phyloP scores from a whole-genome alignment of 1,284 basidiomycete genomes.

The Cutaneotrichosporon dermatis region DNA sequence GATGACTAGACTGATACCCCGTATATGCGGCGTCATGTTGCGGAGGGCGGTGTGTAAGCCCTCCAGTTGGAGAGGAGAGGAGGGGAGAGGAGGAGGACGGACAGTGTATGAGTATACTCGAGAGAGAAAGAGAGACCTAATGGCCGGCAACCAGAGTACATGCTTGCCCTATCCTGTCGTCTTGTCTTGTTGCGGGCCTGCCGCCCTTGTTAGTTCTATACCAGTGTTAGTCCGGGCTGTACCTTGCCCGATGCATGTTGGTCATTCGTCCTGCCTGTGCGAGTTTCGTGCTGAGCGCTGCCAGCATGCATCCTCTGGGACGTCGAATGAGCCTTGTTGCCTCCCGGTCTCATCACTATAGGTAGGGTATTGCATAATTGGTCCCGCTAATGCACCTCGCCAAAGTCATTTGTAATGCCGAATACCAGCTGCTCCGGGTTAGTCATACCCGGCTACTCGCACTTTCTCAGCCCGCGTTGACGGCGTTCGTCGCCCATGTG shows the following conservation, averaged over 20 bases:
- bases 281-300: no score
- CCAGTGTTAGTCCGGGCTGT: conserved; percentile 5
- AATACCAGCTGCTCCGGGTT: background rate
- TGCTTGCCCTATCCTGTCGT: background rate
- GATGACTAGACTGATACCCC: conserved; percentile 32
- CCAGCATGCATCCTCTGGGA: no score
- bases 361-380: no score
- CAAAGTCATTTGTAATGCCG: background rate
- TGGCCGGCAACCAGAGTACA: background rate
- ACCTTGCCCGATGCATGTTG: conserved; percentile 1
- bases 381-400: no score
- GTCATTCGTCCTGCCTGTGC: background rate
- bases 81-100: background rate
- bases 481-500: no score
- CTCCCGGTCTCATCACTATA: no score
- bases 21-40: no score
- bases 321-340: no score
- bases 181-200: background rate
- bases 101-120: conserved; percentile 1
- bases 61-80: background rate
- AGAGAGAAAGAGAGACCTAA: background rate
- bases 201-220: background rate
- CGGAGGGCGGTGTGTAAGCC: no score
- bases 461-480: background rate
- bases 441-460: background rate